phyloP scores from a whole-genome alignment of 2,329 filamentous ascomycete species.

The Talaromyces albobiverticillius region DNA sequence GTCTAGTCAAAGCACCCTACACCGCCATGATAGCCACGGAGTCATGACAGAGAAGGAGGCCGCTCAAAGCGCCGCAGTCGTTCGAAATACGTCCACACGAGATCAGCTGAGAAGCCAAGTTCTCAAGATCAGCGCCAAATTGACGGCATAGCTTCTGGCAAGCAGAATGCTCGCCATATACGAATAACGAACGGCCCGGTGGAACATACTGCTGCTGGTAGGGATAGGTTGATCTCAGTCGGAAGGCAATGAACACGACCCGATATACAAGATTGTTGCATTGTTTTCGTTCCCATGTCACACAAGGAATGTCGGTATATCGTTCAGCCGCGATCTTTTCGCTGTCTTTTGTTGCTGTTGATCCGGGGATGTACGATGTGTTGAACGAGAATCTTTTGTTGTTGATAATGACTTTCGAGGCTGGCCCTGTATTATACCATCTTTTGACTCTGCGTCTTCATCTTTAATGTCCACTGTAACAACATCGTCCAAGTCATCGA shows the following conservation, averaged over 20 bases:
- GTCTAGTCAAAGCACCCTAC: slow-evolving; percentile 31
- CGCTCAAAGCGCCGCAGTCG: slow-evolving; percentile 21
- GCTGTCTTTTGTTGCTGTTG: slow-evolving; percentile 18
- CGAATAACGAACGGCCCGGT: too few relatives aligned
- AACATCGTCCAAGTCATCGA: slow-evolving; percentile 39
- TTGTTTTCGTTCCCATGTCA: slow-evolving; percentile 20
- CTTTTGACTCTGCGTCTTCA: slow-evolving; percentile 19
- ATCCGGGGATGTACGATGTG: slow-evolving; percentile 6
- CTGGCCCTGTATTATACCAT: slow-evolving; percentile 22
- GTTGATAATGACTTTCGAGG: slow-evolving; percentile 13
- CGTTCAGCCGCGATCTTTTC: slow-evolving; percentile 39
- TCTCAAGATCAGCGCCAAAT: slow-evolving; percentile 1
- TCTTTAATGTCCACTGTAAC: slow-evolving; percentile 20
- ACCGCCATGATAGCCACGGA: slow-evolving; percentile 29
- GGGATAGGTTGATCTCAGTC: too few relatives aligned
- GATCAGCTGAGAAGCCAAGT: slow-evolving; percentile 19
- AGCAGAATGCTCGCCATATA: not conserved
- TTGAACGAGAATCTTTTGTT: not conserved
- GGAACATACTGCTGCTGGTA: too few relatives aligned
- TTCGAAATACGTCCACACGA: slow-evolving; percentile 25
- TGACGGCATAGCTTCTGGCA: not conserved
- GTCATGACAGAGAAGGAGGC: slow-evolving; percentile 28
- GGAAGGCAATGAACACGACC: too few relatives aligned
- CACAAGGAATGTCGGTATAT: slow-evolving; percentile 44
- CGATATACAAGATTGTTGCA: too few relatives aligned